Evolutionary conservation across 495 filamentous ascomycete species (phyloP).

Genomic region (Penicillium bialowiezense): DNA sequence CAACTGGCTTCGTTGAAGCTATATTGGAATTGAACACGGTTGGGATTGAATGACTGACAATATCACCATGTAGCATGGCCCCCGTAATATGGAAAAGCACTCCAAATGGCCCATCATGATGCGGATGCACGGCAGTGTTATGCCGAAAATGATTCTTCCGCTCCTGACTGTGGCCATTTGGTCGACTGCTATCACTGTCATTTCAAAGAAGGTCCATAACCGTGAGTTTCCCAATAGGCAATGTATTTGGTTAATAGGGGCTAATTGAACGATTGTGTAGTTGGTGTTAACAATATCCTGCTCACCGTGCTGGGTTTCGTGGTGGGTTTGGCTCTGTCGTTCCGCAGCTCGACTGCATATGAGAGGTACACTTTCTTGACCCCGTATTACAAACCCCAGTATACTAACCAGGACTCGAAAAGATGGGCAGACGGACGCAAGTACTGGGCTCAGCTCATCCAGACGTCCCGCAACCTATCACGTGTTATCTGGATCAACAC

Average conservation of each 20-base stretch:
- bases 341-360: slow-evolving; percentile 82
- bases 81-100: slow-evolving; percentile 68
- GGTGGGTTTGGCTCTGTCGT: slow-evolving; percentile 77
- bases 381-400: not conserved
- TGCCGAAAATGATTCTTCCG: slow-evolving; percentile 77
- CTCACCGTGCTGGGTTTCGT: slow-evolving; percentile 89
- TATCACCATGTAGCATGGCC: slow-evolving; percentile 41
- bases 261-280: slow-evolving; percentile 14
- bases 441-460: slow-evolving; percentile 72
- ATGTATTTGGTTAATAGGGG: not conserved
- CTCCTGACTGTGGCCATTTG: slow-evolving; percentile 64
- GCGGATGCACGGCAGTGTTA: slow-evolving; percentile 76
- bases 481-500: slow-evolving; percentile 78
- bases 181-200: slow-evolving; percentile 64
- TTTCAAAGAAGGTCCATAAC: slow-evolving; percentile 51
- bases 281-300: slow-evolving; percentile 64
- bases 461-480: slow-evolving; percentile 69
- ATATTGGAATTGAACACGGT: too few species aligned
- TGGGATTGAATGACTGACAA: slow-evolving; percentile 7
- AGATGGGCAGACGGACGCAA: slow-evolving; percentile 70
- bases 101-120: slow-evolving; percentile 81
- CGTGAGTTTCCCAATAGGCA: slow-evolving; percentile 33
- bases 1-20: too few species aligned
- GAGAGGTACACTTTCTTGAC: slow-evolving; percentile 52
- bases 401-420: not conserved